Evolutionary conservation across 345 rosid genomes (phyloP).

Genomic region (Citrus australasica): DNA sequence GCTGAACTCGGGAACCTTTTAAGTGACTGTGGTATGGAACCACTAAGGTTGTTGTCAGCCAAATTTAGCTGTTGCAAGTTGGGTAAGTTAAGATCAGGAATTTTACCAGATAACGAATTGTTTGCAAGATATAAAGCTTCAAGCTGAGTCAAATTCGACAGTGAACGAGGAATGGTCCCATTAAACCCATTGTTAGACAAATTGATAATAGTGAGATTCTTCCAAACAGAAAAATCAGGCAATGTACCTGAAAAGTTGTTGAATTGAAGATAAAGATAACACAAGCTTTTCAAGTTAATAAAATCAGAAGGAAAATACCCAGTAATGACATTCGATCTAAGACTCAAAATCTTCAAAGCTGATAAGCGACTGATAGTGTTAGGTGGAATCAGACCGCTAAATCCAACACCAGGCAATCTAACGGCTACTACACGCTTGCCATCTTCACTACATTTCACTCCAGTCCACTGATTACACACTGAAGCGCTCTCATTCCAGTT

Average conservation of each 20-base stretch:
- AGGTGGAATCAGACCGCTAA: conserved; percentile 66
- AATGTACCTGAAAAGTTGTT: conserved; percentile 68
- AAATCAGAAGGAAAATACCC: conserved; percentile 75
- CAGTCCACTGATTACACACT: conserved; percentile 66
- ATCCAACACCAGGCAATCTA: conserved; percentile 83
- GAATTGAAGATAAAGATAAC: conserved; percentile 70
- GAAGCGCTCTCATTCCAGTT: conserved; percentile 56
- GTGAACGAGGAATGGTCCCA: conserved; percentile 61
- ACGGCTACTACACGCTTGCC: conserved; percentile 51
- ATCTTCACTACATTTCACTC: conserved; percentile 62
- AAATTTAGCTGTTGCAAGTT: conserved; percentile 53
- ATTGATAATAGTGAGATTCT: conserved; percentile 63
- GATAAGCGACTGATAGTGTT: conserved; percentile 70
- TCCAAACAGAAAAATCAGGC: conserved; percentile 61
- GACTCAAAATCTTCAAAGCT: conserved; percentile 69
- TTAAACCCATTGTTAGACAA: conserved; percentile 69
- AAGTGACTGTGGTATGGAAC: conserved; percentile 61
- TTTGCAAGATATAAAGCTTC: conserved; percentile 67
- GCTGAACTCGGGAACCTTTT: conserved; percentile 50
- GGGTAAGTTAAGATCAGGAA: conserved; percentile 61
- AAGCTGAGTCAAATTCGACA: conserved; percentile 61
- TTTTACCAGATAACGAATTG: conserved; percentile 74
- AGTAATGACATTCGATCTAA: conserved; percentile 64
- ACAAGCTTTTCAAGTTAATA: conserved; percentile 52
- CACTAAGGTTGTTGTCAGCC: conserved; percentile 60